Conservation (phyloP, 306 rosid genomes). For the Cyamopsis tetragonoloba region DNA sequence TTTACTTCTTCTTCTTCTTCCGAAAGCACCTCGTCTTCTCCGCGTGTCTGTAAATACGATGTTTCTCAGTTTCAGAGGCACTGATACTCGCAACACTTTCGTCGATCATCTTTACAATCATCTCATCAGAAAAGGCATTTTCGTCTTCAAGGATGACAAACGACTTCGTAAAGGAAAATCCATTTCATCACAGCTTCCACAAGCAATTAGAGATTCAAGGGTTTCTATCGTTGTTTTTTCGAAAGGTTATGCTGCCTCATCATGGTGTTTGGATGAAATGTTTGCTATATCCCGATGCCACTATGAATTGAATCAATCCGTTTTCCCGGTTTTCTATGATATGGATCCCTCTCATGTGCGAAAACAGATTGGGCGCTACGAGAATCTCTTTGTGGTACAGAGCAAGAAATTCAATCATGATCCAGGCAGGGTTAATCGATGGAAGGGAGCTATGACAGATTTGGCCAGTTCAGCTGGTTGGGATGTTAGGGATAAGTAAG, state of each 20-base stretch:
- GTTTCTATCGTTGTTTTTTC: conserved; percentile 18
- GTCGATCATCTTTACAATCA: conserved; percentile 15
- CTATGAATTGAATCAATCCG: background rate
- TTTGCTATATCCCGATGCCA: background rate
- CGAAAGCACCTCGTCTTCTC: background rate
- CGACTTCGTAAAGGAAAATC: background rate
- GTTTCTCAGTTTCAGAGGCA: conserved; percentile 26
- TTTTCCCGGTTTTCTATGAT: conserved; percentile 20
- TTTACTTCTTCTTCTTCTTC: background rate
- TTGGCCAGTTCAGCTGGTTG: background rate
- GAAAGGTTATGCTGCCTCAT: background rate
- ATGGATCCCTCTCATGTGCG: conserved; percentile 18
- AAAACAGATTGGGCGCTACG: background rate
- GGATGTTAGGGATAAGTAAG: conserved; percentile 11
- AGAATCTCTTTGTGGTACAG: background rate
- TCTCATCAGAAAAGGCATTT: conserved; percentile 9
- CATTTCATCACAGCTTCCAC: background rate
- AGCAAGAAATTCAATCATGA: background rate
- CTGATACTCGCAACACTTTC: conserved; percentile 14
- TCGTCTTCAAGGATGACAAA: conserved; percentile 15
- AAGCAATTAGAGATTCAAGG: background rate
- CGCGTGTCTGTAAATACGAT: background rate
- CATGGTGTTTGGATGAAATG: conserved; percentile 29
- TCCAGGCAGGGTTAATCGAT: background rate
- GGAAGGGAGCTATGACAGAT: background rate